Evolutionary conservation across 2,329 filamentous ascomycete species (phyloP).

Genomic region (Hymenoscyphus salicellus): DNA sequence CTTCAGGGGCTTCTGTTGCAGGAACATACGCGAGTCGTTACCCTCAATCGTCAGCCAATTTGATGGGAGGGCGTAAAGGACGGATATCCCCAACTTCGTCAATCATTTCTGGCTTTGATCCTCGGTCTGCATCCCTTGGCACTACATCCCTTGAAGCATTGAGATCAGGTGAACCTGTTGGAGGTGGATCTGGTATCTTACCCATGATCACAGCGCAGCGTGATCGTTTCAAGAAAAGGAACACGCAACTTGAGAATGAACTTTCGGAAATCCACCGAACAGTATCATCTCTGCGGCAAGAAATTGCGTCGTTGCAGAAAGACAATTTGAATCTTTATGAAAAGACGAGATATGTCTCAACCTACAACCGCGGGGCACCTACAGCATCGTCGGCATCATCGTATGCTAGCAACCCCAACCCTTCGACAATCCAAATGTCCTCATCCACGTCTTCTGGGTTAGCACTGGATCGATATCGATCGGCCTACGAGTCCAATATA

Average conservation of each 20-base stretch:
- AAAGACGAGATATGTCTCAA: conserved; percentile 94
- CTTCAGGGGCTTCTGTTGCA: conserved; percentile 86
- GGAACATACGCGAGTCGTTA: conserved; percentile 85
- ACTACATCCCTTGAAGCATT: conserved; percentile 53
- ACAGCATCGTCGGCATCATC: conserved; percentile 61
- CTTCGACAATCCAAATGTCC: conserved; percentile 64
- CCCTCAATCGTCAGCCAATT: conserved; percentile 62
- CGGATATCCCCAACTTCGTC: conserved; percentile 90
- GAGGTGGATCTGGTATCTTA: conserved; percentile 80
- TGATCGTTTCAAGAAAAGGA: conserved; percentile 97
- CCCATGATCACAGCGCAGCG: conserved; percentile 98
- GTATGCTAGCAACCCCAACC: conserved; percentile 70
- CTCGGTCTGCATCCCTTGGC: conserved; percentile 51
- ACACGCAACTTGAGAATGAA: conserved; percentile 84
- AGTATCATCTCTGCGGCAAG: conserved; percentile 82
- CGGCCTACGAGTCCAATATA: conserved; percentile 91
- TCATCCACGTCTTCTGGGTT: conserved; percentile 61
- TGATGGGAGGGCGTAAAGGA: conserved; percentile 52
- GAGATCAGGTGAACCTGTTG: conserved; percentile 60
- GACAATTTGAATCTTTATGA: conserved; percentile 96
- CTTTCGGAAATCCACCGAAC: conserved; percentile 78
- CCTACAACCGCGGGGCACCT: conserved; percentile 73
- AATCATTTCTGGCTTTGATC: conserved; percentile 95
- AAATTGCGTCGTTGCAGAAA: conserved; percentile 87
- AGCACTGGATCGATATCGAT: conserved; percentile 78